Evolutionary conservation across 2,329 filamentous ascomycete species (phyloP), one percentile per base, ranked within the genome.

Genomic region (Colletotrichum liaoningense): DNA sequence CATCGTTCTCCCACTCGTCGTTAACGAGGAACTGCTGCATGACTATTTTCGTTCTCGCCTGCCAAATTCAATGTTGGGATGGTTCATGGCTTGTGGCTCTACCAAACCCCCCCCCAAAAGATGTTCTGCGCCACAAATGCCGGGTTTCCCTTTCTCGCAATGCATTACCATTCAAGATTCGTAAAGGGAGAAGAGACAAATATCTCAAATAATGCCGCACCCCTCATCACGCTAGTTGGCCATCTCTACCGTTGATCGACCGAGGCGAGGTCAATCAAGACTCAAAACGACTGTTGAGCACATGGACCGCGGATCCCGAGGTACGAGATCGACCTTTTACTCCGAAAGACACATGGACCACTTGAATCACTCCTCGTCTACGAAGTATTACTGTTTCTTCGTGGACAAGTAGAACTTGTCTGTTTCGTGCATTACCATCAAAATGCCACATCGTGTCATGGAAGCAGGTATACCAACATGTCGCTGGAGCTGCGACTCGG

Each of bases 1-100:
- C 28, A 42, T 57, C 38, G 14, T 19, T 62, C 30, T 30, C 42
- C 33, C 22, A 35, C 55, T 19, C 67, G 14, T 38, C 67, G 19
- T 38, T 14, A 9, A 28, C 52, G 49, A 42, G 55, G 46, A 73
- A 62, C 49, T 30, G 60, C 67, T 66, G 67, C 67, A 58, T 65
- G 28, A 49, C 62, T 59, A 69, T 69, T 65, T 54, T 60, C 59
- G 59, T 54, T 19, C 54, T n/a, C 38, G 22, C 55, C 59, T 49
- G 42, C 16, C 42, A 49, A 30, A 52, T 42, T 5, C 14, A 14
- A 46, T 58, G 60, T 62, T 62, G 55, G 55, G 55, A 73, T 73
- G 67, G 71, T 57, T 28, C 42, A 28, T 30, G n/a, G 67, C 67
- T 62, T 55, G 35, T 71, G 46, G 46, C 59, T 46, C 30, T 19